These are phyloP conservation scores for Backusella luteola DNA, from an alignment of 192 early-diverging fungal genomes.

Conservation along the genomic window DNA sequence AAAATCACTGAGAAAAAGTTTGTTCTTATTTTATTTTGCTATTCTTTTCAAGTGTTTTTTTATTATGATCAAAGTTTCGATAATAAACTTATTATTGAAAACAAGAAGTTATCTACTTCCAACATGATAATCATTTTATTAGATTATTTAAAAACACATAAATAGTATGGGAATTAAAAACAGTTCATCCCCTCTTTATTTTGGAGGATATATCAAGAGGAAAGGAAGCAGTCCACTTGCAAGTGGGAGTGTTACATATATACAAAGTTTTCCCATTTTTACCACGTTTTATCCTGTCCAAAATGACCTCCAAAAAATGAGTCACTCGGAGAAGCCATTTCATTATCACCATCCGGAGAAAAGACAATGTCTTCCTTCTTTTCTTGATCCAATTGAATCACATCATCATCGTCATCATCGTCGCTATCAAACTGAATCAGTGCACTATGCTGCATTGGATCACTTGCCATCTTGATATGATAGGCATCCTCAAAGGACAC, in stretches of 20 bases:
- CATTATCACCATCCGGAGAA: constrained; percentile 59
- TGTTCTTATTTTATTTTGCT: background rate
- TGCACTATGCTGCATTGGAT: constrained; percentile 23
- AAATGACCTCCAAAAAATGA: constrained; percentile 15
- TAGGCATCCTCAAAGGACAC: constrained; percentile 61
- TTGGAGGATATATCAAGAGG: too few species aligned
- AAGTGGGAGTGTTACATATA: background rate
- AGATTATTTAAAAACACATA: too few species aligned
- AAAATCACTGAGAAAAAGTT: background rate
- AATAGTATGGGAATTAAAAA: too few species aligned
- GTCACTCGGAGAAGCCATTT: constrained; percentile 42
- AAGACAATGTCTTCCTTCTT: constrained; percentile 27
- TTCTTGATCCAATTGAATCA: background rate
- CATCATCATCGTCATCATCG: constrained; percentile 13
- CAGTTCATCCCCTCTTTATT: too few species aligned
- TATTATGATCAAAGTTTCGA: too few species aligned
- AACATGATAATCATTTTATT: too few species aligned
- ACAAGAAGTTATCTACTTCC: too few species aligned
- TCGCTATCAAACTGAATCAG: constrained; percentile 31
- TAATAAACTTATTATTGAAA: too few species aligned
- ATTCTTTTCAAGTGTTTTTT: too few species aligned
- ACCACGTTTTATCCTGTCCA: constrained; percentile 2
- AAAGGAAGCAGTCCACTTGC: too few species aligned
- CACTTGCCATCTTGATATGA: constrained; percentile 42
- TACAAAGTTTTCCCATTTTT: background rate